A percentile compares a stretch with the other conserved stretches of the same genome.
These are phyloP conservation scores for Kregervanrija fluxuum DNA, from an alignment of 805 yeast species.

Conservation along the genomic window DNA sequence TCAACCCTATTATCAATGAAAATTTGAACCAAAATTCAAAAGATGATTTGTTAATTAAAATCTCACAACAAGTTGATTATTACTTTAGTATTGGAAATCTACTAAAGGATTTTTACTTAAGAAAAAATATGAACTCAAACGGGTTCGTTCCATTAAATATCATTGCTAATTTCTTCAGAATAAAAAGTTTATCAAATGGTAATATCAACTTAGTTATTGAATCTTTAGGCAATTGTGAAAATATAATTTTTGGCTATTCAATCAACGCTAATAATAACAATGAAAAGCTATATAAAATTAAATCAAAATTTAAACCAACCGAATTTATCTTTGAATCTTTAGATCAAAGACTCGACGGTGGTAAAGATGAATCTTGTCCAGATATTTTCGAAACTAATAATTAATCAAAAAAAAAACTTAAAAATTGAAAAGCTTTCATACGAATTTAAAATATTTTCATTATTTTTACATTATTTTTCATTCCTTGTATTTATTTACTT, in stretches of 20 bases:
- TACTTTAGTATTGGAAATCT: constrained; percentile 86
- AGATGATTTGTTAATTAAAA: constrained; percentile 16
- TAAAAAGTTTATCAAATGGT: constrained; percentile 57
- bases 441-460: too few species aligned
- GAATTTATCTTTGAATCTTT: constrained; percentile 60
- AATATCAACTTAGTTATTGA: constrained; percentile 45
- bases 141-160: constrained; percentile 65
- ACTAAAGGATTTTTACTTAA: constrained; percentile 73
- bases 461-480: too few species aligned
- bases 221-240: constrained; percentile 46
- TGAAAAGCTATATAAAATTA: constrained; percentile 29
- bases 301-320: constrained; percentile 15
- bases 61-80: constrained; percentile 69
- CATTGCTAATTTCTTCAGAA: constrained; percentile 68
- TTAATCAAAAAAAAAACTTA: background rate
- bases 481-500: too few species aligned
- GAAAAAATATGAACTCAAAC: constrained; percentile 69
- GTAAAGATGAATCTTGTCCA: constrained; percentile 29
- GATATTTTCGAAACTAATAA: background rate
- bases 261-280: constrained; percentile 25
- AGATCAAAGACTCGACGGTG: constrained; percentile 39
- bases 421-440: too few species aligned
- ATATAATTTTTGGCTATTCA: constrained; percentile 31
- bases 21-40: constrained; percentile 8
- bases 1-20: background rate